Conservation (phyloP, 1,284 basidiomycete species). For the Ustilago shanxiensis region DNA sequence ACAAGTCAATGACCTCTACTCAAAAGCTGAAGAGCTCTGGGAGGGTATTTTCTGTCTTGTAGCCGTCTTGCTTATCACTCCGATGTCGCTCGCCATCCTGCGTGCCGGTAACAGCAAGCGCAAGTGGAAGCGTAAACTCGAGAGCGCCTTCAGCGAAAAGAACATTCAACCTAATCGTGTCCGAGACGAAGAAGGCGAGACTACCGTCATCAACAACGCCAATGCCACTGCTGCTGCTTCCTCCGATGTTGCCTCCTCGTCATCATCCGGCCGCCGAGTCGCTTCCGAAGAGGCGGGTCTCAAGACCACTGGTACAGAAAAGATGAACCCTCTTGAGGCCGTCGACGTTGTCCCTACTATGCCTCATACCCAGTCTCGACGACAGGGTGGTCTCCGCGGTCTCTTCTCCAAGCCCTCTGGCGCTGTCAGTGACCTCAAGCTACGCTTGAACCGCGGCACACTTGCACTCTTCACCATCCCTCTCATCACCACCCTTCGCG, state of each 20-base stretch:
- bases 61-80: slow-evolving; percentile 65
- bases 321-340: slow-evolving; percentile 48
- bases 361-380: neutral
- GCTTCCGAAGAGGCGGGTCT: slow-evolving; percentile 5
- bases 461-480: slow-evolving; percentile 65
- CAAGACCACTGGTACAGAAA: slow-evolving; percentile 40
- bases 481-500: slow-evolving; percentile 66
- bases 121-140: slow-evolving; percentile 66
- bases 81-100: slow-evolving; percentile 67
- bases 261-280: slow-evolving; percentile 11
- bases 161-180: slow-evolving; percentile 25
- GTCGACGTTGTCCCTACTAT: slow-evolving; percentile 35
- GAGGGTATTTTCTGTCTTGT: slow-evolving; percentile 68
- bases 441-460: slow-evolving; percentile 48
- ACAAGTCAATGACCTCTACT: slow-evolving; percentile 74
- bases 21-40: slow-evolving; percentile 69
- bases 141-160: slow-evolving; percentile 48
- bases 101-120: slow-evolving; percentile 60
- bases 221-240: neutral
- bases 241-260: slow-evolving; percentile 18
- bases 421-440: slow-evolving; percentile 36
- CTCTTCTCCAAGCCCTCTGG: slow-evolving; percentile 27
- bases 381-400: slow-evolving; percentile 18
- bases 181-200: slow-evolving; percentile 27
- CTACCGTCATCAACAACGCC: slow-evolving; percentile 15